phyloP scores from a whole-genome alignment of 1,284 basidiomycete genomes.

The Cronartium quercuum region DNA sequence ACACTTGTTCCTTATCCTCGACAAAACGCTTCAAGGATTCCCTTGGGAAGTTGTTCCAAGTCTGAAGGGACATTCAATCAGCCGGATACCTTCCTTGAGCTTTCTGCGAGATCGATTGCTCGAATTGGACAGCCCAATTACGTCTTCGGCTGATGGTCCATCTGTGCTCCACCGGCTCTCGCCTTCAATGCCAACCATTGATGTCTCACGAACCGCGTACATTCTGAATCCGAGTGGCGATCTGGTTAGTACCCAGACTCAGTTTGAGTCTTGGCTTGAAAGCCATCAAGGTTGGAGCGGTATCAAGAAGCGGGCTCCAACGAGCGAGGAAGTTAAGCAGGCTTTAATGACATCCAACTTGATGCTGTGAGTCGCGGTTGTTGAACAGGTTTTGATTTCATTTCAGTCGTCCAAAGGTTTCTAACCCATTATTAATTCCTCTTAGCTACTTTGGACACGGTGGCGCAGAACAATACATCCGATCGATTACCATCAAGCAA shows the following conservation, averaged over 20 bases:
- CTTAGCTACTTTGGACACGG: constrained; percentile 91
- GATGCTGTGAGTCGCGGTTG: constrained; percentile 64
- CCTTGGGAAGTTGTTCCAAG: constrained; percentile 96
- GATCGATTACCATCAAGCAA: constrained; percentile 73
- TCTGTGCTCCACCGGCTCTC: constrained; percentile 21
- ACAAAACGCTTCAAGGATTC: constrained; percentile 79
- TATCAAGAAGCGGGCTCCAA: constrained; percentile 66
- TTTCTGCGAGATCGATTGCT: constrained; percentile 71
- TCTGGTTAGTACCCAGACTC: constrained; percentile 70
- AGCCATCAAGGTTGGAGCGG: constrained; percentile 67
- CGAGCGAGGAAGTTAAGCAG: constrained; percentile 69
- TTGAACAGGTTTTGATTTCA: not conserved
- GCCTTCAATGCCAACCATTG: constrained; percentile 49
- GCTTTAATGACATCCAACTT: constrained; percentile 68
- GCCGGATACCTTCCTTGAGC: constrained; percentile 78
- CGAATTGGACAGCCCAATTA: not conserved
- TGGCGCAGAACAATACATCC: constrained; percentile 87
- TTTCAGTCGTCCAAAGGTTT: not conserved
- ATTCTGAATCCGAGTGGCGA: constrained; percentile 91
- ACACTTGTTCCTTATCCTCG: constrained; percentile 82
- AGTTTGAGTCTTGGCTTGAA: constrained; percentile 70
- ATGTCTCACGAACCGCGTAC: constrained; percentile 69
- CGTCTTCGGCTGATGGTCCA: not conserved
- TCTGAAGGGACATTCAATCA: constrained; percentile 74
- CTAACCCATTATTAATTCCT: not conserved